These are phyloP conservation scores for Moesziomyces sp. DNA, from an alignment of 1,284 basidiomycete species.

Conservation along the genomic window DNA sequence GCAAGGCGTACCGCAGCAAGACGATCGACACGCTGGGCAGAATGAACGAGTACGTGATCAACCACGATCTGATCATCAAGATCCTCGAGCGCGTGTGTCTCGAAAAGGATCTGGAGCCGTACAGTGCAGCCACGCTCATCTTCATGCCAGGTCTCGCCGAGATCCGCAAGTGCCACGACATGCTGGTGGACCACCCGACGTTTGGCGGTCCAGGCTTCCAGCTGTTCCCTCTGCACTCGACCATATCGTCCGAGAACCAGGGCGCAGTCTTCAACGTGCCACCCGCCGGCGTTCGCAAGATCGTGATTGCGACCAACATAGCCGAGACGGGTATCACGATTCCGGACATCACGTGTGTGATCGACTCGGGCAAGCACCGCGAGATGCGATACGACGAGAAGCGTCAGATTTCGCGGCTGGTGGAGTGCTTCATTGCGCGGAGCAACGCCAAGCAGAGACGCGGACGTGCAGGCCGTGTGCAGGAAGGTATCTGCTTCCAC, in stretches of 20 bases:
- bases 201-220: conserved; percentile 81
- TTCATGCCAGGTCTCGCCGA: conserved; percentile 90
- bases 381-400: conserved; percentile 86
- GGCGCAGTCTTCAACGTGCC: conserved; percentile 89
- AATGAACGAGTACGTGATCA: conserved; percentile 86
- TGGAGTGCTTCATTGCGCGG: conserved; percentile 90
- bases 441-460: conserved; percentile 94
- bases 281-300: conserved; percentile 82
- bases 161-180: conserved; percentile 87
- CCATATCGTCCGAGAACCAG: conserved; percentile 77
- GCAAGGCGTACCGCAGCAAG: conserved; percentile 75
- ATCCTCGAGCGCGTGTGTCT: conserved; percentile 87
- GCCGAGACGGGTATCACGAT: conserved; percentile 97
- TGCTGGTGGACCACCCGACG: conserved; percentile 78
- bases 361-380: conserved; percentile 90
- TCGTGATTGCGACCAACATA: conserved; percentile 81
- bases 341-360: conserved; percentile 96
- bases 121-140: conserved; percentile 85
- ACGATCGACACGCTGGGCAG: conserved; percentile 85
- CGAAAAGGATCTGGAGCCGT: conserved; percentile 73
- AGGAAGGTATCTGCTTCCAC: conserved; percentile 91
- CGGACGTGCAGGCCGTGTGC: conserved; percentile 92
- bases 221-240: conserved; percentile 92
- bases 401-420: conserved; percentile 89
- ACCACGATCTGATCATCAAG: conserved; percentile 74